Evolutionary conservation across 176 grass and related monocot genomes (phyloP), one percentile per base, ranked within the genome.

Genomic region (Phyllostachys edulis): DNA sequence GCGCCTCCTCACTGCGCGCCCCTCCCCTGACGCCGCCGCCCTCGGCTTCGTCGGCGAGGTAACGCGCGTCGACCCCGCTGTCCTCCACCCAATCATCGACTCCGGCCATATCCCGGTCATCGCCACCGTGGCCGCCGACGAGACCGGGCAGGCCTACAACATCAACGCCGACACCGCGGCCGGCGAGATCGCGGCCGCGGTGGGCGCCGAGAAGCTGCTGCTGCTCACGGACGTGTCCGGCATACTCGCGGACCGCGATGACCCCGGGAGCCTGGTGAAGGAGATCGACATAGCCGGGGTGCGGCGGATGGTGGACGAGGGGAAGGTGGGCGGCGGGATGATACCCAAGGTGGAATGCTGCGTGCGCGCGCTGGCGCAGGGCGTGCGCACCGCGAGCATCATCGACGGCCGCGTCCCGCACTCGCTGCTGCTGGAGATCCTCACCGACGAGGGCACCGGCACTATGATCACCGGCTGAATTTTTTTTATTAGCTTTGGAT

Each of bases 271-370:
- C 82, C 83, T 98, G 50, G 87, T 98, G 34, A 92, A 87, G 83
- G 78, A 94, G 87, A 93, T 94, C 3, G 77, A 98, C 66, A 88
- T 94, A 54, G 71, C 80, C 45, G 83, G 89, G 4, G 89, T 93
- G 20, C 85, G 80, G 77, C 85, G 7, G 77, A 94, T 98, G 93
- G 82, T 93, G 5, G 77, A 79, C 32, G 89, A 94, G 49, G 91
- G 91, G n/a, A 90, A 92, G 73, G 93, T 98, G 6, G 96, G 87
- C 1, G 93, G 96, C 0, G 91, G 96, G 60, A 94, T 98, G 96
- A 95, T 98, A 26, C 93, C 96, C 16, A 98, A 98, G 74, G 96
- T 94, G 38, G 72, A 90, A 34, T 95, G 93, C 45, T 98, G 93
- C 80, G 60, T 92, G 4, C 92, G 80, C 39, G 88, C 93, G 2